Base-by-base conservation (phyloP, 805 yeast species). In the Myxozyma vanderwaltii region DNA sequence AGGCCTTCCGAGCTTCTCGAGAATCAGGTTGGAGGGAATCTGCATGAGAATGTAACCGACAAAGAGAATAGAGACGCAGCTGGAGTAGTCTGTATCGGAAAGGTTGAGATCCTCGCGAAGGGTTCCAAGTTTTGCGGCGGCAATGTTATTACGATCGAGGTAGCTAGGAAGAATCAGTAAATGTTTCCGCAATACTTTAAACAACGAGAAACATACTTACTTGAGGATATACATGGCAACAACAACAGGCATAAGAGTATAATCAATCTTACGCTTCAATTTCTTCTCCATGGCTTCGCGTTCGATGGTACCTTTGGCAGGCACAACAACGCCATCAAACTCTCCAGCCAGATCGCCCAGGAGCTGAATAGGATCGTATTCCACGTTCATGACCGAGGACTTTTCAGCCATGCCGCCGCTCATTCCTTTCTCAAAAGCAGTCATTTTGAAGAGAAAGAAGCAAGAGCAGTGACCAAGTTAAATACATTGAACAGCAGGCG, bases 161-260 rank as follows among this genome's bases (percentile, higher is more conserved):
- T 78, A 78, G 43, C 63, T 66, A 17, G 59, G 12, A 21, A 27
- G 33, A 27, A 47, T 33, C 61, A 59, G 46, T 66, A 57, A 52
- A 19, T 5, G n/a, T n/a, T n/a, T n/a, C 12, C 46, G 38, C 15
- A 19, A 29, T 4, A n/a, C n/a, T 24, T n/a, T n/a, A n/a, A n/a
- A n/a, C n/a, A n/a, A n/a, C n/a, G 24, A 27, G 23, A 41, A 7
- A 49, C n/a, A 13, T 2, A 49, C 56, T 19, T 56, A 63, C 49
- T 82, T 82, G 61, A 82, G 74, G 60, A 82, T 78, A 66, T 81
- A 82, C 63, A 82, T 77, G 63, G 75, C 71, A 57, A 80, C 77
- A 33, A 81, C 65, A 79, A 78, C 76, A 19, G 85, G 84, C 58
- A 82, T 70, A 54, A 82, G 73, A 59, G 84, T 70, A 7, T 77